Evolutionary conservation across 306 rosid genomes (phyloP), one percentile per base, ranked within the genome.

Genomic region (Vicia villosa): DNA sequence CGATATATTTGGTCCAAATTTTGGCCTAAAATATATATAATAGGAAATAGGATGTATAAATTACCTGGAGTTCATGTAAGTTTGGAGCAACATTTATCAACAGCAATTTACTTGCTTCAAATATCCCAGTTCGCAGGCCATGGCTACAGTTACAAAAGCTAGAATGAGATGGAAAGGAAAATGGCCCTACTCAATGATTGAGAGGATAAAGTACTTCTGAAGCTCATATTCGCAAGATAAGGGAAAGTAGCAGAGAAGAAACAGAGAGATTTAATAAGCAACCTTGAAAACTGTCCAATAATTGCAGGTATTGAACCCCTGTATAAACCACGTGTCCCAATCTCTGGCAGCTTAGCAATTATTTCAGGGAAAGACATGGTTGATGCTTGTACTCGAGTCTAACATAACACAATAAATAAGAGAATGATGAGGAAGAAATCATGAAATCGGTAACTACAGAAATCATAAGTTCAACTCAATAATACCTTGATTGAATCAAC

Each of bases 271-370:
- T 62, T 58, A 37, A 42, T 37, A 72, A 73, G 65, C 67, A 81
- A 95, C 99, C 99, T 89, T 49, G 97, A 91, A 85, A 95, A 95
- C 78, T 95, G 99, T 77, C 99, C 97, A 67, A 95, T 91, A 83
- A 95, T 91, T 59, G 99, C 99, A 63, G 99, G 97, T 71, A 89
- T 86, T 66, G 99, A 95, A 14, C 99, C 99, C 70, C 99, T 81
- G 82, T 91, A 95, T 68, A 95, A 57, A 68, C 97, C 93, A 40
- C n/a, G 89, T 28, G 72, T 84, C 59, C 99, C 99, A 63, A 95
- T 87, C 79, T 89, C 85, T 61, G 99, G 99, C 79, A 95, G 89
- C 91, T 88, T 89, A 57, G 99, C 79, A 86, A 95, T 91, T 78
- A 95, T 91, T 87, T 91, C 96, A 10, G 97, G 96, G 79, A 95